Percentiles rank a stretch among this genome's conserved stretches.
Evolutionary conservation across 2,329 filamentous ascomycete species (phyloP).

Genomic region (Talaromyces sp.): DNA sequence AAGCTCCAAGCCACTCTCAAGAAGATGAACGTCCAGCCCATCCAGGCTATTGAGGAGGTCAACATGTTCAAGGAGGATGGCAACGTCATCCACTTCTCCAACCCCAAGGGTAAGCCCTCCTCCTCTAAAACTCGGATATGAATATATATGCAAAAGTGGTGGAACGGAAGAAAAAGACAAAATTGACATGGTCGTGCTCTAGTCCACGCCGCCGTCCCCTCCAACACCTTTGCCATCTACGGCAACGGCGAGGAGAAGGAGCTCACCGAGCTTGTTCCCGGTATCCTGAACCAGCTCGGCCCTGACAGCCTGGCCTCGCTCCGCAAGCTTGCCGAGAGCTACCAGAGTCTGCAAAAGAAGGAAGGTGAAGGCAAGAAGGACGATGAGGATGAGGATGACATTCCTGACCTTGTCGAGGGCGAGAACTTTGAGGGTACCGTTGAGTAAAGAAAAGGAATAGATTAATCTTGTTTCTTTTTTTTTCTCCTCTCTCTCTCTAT

Average conservation of each 20-base stretch:
- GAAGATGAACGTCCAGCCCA: slow-evolving; percentile 99
- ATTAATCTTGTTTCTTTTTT: not conserved
- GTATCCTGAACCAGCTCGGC: slow-evolving; percentile 98
- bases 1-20: slow-evolving; percentile 96
- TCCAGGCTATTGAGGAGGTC: slow-evolving; percentile 99
- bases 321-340: slow-evolving; percentile 97
- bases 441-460: slow-evolving; percentile 59
- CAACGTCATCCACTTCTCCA: slow-evolving; percentile 99
- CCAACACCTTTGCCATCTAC: slow-evolving; percentile 99
- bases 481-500: not conserved
- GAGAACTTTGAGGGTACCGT: slow-evolving; percentile 99
- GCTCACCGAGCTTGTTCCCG: slow-evolving; percentile 97
- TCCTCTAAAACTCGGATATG: not conserved
- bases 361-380: slow-evolving; percentile 74
- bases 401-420: slow-evolving; percentile 92
- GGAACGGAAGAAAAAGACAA: not conserved
- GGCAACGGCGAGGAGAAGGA: slow-evolving; percentile 99
- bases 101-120: slow-evolving; percentile 77
- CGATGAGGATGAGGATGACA: slow-evolving; percentile 75
- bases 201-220: slow-evolving; percentile 96
- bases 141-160: not conserved
- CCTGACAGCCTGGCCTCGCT: slow-evolving; percentile 96
- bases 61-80: slow-evolving; percentile 99
- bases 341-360: slow-evolving; percentile 98
- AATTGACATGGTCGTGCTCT: slow-evolving; percentile 11